Percentiles rank a stretch among this genome's conserved stretches.
Evolutionary conservation across 768 basidiomycete genomes (phyloP).

Genomic region (Boletus sp.): DNA sequence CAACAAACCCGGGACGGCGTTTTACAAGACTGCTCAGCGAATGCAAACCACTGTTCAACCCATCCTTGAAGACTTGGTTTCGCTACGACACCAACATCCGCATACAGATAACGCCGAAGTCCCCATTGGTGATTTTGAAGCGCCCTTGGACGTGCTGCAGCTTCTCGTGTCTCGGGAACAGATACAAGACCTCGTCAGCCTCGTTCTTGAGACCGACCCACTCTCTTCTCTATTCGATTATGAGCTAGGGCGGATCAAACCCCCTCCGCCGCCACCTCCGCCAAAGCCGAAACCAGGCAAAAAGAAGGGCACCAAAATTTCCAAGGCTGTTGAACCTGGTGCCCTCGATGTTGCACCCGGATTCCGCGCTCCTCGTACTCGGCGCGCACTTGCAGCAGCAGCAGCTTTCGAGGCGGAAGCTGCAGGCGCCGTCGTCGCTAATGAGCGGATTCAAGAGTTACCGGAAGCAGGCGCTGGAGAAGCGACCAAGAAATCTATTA

Average conservation of each 20-base stretch:
- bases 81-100: constrained; percentile 17
- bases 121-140: constrained; percentile 70
- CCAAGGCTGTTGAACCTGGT: constrained; percentile 20
- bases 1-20: constrained; percentile 70
- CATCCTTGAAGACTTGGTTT: constrained; percentile 30
- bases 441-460: constrained; percentile 7
- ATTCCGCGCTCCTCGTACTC: constrained; percentile 49
- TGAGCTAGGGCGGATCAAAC: constrained; percentile 60
- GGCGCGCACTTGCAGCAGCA: constrained; percentile 39
- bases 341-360: constrained; percentile 41
- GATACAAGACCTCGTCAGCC: constrained; percentile 50
- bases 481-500: constrained; percentile 27
- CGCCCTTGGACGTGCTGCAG: constrained; percentile 53
- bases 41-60: constrained; percentile 47
- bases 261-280: constrained; percentile 55
- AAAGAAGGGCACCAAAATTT: constrained; percentile 33
- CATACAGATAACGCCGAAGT: constrained; percentile 4
- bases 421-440: constrained; percentile 7
- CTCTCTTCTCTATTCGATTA: constrained; percentile 66
- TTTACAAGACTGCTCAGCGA: constrained; percentile 65
- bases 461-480: constrained; percentile 13
- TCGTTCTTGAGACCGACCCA: constrained; percentile 56
- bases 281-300: constrained; percentile 41
- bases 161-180: constrained; percentile 51
- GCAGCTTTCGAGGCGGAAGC: constrained; percentile 45